phyloP scores from a whole-genome alignment of 1,284 basidiomycete species.

The Ustilago nuda region DNA sequence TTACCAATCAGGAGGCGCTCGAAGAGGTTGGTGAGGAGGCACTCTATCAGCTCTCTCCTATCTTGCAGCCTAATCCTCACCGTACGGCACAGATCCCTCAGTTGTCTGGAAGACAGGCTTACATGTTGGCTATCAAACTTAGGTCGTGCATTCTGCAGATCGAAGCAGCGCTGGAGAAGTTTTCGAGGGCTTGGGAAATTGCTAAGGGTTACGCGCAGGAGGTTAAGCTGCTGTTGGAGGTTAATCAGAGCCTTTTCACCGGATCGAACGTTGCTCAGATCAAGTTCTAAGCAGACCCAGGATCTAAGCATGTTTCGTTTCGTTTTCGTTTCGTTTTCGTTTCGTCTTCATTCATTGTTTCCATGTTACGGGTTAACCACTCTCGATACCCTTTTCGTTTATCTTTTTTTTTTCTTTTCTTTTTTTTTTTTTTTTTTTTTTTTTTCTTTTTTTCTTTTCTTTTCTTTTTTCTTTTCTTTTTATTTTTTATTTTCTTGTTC shows the following conservation, averaged over 20 bases:
- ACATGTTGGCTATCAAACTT: constrained; percentile 37
- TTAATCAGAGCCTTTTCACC: constrained; percentile 44
- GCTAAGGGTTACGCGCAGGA: constrained; percentile 50
- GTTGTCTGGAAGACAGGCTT: constrained; percentile 30
- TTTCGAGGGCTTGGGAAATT: constrained; percentile 50
- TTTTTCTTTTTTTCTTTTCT: not conserved
- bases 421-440: too few relatives aligned
- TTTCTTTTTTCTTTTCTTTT: not conserved
- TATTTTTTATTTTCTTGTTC: too few relatives aligned
- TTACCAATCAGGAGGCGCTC: constrained; percentile 21
- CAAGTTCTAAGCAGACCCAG: constrained; percentile 7
- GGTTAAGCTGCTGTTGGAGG: constrained; percentile 43
- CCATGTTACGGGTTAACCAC: not conserved
- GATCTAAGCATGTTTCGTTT: not conserved
- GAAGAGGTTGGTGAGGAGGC: constrained; percentile 27
- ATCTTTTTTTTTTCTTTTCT: not conserved
- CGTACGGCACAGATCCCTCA: constrained; percentile 21
- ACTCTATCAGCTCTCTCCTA: constrained; percentile 33
- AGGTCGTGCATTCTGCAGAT: constrained; percentile 43
- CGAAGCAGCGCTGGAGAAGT: constrained; percentile 44
- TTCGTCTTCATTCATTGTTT: not conserved
- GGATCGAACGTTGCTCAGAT: constrained; percentile 15
- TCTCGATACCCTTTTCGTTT: constrained; percentile 6
- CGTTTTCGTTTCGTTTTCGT: not conserved
- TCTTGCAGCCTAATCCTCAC: constrained; percentile 41